Conservation (phyloP, 495 filamentous ascomycete species). For the Collariella sp. region DNA sequence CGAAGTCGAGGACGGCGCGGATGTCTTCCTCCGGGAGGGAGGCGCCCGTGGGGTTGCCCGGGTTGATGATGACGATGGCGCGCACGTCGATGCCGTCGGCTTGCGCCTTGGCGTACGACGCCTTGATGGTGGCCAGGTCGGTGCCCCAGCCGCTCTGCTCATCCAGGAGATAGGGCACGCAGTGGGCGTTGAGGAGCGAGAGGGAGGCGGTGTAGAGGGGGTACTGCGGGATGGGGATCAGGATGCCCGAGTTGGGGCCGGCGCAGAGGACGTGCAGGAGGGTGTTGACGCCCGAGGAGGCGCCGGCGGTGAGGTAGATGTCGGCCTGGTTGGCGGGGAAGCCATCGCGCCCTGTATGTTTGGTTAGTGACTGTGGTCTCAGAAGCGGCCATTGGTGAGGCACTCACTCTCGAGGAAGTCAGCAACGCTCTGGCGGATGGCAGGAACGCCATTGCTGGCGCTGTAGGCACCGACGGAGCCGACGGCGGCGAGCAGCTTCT, state of each 20-base stretch:
- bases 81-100: constrained; percentile 73
- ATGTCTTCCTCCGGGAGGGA: constrained; percentile 72
- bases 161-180: constrained; percentile 88
- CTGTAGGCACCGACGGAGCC: constrained; percentile 95
- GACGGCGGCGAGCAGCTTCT: constrained; percentile 66
- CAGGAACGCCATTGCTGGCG: constrained; percentile 78
- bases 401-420: constrained; percentile 75
- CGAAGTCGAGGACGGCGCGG: constrained; percentile 70
- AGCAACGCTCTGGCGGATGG: constrained; percentile 80
- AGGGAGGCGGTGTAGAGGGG: constrained; percentile 95
- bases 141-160: constrained; percentile 83
- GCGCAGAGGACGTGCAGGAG: constrained; percentile 84
- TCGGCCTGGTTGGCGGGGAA: constrained; percentile 67
- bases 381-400: neutral
- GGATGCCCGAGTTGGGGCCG: constrained; percentile 66
- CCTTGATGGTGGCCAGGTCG: constrained; percentile 63
- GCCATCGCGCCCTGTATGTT: constrained; percentile 66
- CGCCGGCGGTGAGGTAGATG: constrained; percentile 83
- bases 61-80: constrained; percentile 94
- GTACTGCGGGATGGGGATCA: constrained; percentile 96
- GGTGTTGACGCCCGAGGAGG: constrained; percentile 89
- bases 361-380: neutral
- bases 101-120: constrained; percentile 61
- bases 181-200: constrained; percentile 70
- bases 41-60: constrained; percentile 92